phyloP scores from a whole-genome alignment of 345 rosid species.

The Eucalyptus pauciflora region DNA sequence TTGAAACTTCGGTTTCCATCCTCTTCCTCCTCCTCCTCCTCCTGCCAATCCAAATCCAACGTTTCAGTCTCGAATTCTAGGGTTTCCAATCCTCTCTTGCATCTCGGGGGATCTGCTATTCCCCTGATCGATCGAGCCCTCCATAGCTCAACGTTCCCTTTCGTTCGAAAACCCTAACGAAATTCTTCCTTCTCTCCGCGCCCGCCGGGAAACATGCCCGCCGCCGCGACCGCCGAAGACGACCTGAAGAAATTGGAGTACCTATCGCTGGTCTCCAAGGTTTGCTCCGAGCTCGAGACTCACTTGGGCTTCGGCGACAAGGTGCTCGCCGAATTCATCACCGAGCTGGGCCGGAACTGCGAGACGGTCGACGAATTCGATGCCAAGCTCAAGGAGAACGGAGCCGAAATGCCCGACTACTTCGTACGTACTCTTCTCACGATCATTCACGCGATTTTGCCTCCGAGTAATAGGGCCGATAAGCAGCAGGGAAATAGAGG shows the following conservation, averaged over 20 bases:
- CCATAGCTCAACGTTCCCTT: background rate
- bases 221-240: background rate
- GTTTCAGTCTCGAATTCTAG: background rate
- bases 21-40: background rate
- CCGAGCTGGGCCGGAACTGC: constrained; percentile 52
- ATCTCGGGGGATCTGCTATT: background rate
- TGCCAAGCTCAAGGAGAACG: constrained; percentile 51
- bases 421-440: constrained; percentile 69
- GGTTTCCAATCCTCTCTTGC: background rate
- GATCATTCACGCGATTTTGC: constrained; percentile 77
- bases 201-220: background rate
- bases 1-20: background rate
- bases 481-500: constrained; percentile 14
- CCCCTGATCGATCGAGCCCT: background rate
- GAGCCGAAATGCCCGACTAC: constrained; percentile 88
- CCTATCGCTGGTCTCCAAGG: constrained; percentile 72
- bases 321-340: constrained; percentile 67
- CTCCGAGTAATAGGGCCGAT: constrained; percentile 37
- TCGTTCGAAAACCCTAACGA: background rate
- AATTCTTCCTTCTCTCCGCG: background rate
- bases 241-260: constrained; percentile 39
- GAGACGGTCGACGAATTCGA: constrained; percentile 67
- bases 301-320: constrained; percentile 74
- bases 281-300: constrained; percentile 69
- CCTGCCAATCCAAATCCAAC: background rate